Evolutionary conservation across 805 yeast species (phyloP), one percentile per base, ranked within the genome.

Genomic region (Saccharomycopsis sp.): DNA sequence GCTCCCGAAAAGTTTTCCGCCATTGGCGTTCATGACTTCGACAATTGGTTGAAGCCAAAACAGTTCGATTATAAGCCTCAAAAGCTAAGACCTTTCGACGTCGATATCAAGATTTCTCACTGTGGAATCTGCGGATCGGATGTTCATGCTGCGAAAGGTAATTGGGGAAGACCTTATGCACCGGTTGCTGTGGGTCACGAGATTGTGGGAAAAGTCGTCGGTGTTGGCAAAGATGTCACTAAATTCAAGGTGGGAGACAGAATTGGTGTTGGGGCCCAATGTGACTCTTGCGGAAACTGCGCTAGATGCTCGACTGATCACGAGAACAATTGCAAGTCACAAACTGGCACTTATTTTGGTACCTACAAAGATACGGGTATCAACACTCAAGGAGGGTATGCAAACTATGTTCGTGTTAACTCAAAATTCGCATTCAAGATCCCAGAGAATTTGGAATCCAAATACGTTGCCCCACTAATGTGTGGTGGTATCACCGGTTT

Each of bases 51-150:
- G 7, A 63, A 63, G 1, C 69, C 73, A 1, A 53, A 58, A 23
- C 4, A 46, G 3, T 46, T 59, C 21, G 47, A 34, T 5, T 65
- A 65, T 41, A 34, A 40, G 21, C 58, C 58, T 34, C 58, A 56
- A 47, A 18, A 23, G 16, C 16, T 46, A 65, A 50, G 67, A 64
- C 37, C 63, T 52, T 44, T 62, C 61, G n/a, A 82, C 63, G 75
- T 83, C 50, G 84, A 80, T 62, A 74, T 82, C 48, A 80, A 81
- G 67, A 77, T 79, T 12, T 29, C 37, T 12, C 37, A 29, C 59
- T 82, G 87, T 70, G 87, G 87, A 64, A 74, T 85, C 12, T 85
- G 90, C 72, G 90, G 89, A 18, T 77, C 83, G 34, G 89, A 85
- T 34, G 56, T 61, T 34, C 60, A 56, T 41, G 57, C 63, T 16